Evolutionary conservation across 306 rosid species (phyloP), one percentile per base, ranked within the genome.

Genomic region (Rosa rugosa): DNA sequence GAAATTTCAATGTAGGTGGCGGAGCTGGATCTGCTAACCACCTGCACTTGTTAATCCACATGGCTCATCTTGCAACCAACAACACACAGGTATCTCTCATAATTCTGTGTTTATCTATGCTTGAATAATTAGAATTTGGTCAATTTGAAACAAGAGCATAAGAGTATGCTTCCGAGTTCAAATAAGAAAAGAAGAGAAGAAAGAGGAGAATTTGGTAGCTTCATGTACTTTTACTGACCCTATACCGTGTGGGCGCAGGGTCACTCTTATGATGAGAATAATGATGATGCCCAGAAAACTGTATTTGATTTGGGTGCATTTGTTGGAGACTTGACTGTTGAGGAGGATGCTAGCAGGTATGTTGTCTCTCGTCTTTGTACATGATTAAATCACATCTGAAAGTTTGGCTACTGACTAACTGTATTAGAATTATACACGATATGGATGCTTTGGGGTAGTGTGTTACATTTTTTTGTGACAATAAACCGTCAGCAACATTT

Each of bases 321-420:
- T 71, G 97, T 90, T 83, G 96, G 97, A 46, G 96, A 94, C 84
- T 84, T 91, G 75, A 85, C 73, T 56, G 80, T 90, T 20, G 98
- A 92, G 84, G 98, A 94, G 51, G 97, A 94, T 77, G 84, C 84
- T 25, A 84, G 84, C 92, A 86, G 92, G 98, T 92, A 67, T 23
- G 74, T 69, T 5, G 25, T 69, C 41, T 7, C 18, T 57, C n/a
- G 16, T 36, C 25, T 16, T 3, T 59, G 1, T 44, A 6, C 64
- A 5, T 47, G 25, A 7, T 0, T 11, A n/a, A 17, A 51, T 17
- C 6, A 51, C 36, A 17, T 8, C 17, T 16, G 22, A 16, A 51
- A 51, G 22, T 6, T 17, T 14, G 20, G 20, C 59, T 51, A 51
- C 20, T 17, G 59, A 4, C 59, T 5, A 31, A 31, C 36, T 3